These are phyloP conservation scores for Xeromyces bisporus DNA, from an alignment of 495 filamentous ascomycete genomes.

Conservation along the genomic window DNA sequence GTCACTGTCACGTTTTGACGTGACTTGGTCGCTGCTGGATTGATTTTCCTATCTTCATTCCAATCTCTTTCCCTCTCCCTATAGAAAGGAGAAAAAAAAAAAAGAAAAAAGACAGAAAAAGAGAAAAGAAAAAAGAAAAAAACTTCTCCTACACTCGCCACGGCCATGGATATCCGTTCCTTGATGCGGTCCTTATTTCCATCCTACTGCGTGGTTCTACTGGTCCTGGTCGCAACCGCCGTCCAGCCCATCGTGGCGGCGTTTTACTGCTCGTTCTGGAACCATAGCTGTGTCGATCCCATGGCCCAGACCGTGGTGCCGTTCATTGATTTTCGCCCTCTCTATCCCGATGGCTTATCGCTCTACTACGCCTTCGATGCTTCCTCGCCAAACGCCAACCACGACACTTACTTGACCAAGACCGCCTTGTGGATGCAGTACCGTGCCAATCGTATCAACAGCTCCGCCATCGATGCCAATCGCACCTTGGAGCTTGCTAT, in stretches of 20 bases:
- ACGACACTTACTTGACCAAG: slow-evolving; percentile 24
- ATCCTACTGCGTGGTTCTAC: slow-evolving; percentile 7
- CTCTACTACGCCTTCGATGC: slow-evolving; percentile 28
- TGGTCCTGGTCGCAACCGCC: slow-evolving; percentile 8
- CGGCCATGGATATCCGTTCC: slow-evolving; percentile 11
- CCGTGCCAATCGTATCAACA: slow-evolving; percentile 15
- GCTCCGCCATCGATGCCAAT: slow-evolving; percentile 17
- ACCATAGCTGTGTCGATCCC: slow-evolving; percentile 24
- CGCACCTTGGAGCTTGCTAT: slow-evolving; percentile 25
- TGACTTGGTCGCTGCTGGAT: neutral
- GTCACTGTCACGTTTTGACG: neutral
- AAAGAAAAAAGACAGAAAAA: no score
- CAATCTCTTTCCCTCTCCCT: no score
- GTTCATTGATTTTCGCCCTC: slow-evolving; percentile 21
- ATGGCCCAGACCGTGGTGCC: slow-evolving; percentile 25
- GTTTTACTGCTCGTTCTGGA: slow-evolving; percentile 26
- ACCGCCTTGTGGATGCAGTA: slow-evolving; percentile 26
- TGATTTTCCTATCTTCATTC: slow-evolving; percentile 3
- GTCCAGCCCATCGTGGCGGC: slow-evolving; percentile 11
- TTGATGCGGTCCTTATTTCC: slow-evolving; percentile 4
- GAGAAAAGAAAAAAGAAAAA: no score
- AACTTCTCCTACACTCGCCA: no score
- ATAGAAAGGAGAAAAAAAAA: no score
- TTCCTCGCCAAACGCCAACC: slow-evolving; percentile 15
- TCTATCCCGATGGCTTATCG: slow-evolving; percentile 20